Percentiles rank a stretch among this genome's conserved stretches.
These are phyloP conservation scores for Verticillium albo-atrum DNA, from an alignment of 2,329 filamentous ascomycete genomes.

Conservation along the genomic window DNA sequence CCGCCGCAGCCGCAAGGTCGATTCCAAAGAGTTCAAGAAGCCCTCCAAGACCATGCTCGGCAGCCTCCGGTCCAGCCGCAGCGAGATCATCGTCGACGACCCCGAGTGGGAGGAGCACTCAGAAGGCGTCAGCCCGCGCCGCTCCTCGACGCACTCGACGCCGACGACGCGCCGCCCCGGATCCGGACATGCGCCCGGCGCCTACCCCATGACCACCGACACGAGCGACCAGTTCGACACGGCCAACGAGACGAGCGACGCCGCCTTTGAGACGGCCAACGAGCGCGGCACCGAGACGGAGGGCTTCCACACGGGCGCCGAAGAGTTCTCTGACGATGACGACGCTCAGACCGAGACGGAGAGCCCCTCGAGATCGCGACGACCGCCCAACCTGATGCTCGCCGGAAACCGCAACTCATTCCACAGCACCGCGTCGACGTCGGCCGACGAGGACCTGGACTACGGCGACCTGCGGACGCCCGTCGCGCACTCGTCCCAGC, in stretches of 20 bases:
- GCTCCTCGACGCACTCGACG: constrained; percentile 25
- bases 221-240: constrained; percentile 72
- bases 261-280: constrained; percentile 64
- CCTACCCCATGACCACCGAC: constrained; percentile 31
- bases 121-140: constrained; percentile 49
- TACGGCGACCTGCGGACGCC: constrained; percentile 56
- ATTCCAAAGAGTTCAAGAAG: constrained; percentile 73
- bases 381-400: constrained; percentile 35
- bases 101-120: constrained; percentile 84
- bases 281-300: constrained; percentile 86
- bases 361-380: constrained; percentile 40
- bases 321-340: constrained; percentile 70
- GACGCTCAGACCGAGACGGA: constrained; percentile 83
- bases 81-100: constrained; percentile 78
- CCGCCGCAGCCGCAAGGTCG: constrained; percentile 60
- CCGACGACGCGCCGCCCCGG: constrained; percentile 20
- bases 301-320: constrained; percentile 89
- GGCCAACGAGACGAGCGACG: constrained; percentile 69
- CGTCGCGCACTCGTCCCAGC: constrained; percentile 48
- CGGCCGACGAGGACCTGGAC: constrained; percentile 64
- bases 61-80: constrained; percentile 65
- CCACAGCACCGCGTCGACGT: constrained; percentile 85
- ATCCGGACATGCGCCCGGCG: no score
- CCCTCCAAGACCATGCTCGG: constrained; percentile 65
- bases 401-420: constrained; percentile 60